phyloP scores from a whole-genome alignment of 768 basidiomycete species.

The Hebeloma cylindrosporum region DNA sequence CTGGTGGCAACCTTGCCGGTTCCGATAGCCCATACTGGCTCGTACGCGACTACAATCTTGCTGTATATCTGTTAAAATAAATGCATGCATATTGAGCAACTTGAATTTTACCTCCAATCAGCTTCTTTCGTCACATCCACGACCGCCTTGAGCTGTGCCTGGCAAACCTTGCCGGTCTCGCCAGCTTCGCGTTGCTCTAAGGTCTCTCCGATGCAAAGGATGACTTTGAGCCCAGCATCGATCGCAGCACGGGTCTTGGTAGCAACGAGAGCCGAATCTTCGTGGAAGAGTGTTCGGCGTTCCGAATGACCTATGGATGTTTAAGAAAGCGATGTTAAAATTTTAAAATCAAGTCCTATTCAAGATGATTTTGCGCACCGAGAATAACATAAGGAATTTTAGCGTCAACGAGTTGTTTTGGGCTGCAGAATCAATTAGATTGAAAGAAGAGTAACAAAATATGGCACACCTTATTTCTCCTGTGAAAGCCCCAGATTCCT shows the following conservation, averaged over 20 bases:
- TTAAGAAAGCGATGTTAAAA: conserved; percentile 9
- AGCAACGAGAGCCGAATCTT: conserved; percentile 80
- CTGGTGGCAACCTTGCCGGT: conserved; percentile 95
- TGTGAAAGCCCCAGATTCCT: conserved; percentile 87
- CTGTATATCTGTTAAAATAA: conserved; percentile 36
- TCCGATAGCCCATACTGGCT: conserved; percentile 98
- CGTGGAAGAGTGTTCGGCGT: conserved; percentile 89
- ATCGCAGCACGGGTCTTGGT: conserved; percentile 85
- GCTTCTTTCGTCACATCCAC: conserved; percentile 56
- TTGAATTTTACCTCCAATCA: conserved; percentile 74
- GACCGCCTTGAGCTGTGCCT: conserved; percentile 79
- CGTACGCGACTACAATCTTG: conserved; percentile 92
- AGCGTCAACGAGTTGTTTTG: conserved; percentile 84
- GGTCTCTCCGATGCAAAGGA: conserved; percentile 96
- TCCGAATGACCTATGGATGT: conserved; percentile 93
- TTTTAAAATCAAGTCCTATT: conserved; percentile 1
- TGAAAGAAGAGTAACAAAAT: conserved; percentile 3
- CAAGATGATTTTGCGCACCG: conserved; percentile 45
- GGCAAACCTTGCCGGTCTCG: conserved; percentile 76
- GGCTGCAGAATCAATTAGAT: conserved; percentile 40
- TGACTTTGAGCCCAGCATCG: conserved; percentile 73
- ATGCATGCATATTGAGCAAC: not conserved
- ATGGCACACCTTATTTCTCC: conserved; percentile 85
- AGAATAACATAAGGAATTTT: conserved; percentile 89
- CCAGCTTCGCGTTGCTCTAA: conserved; percentile 81